Percentiles rank a stretch among this genome's conserved stretches.
phyloP scores from a whole-genome alignment of 306 rosid genomes.

The Castanopsis chinensis region DNA sequence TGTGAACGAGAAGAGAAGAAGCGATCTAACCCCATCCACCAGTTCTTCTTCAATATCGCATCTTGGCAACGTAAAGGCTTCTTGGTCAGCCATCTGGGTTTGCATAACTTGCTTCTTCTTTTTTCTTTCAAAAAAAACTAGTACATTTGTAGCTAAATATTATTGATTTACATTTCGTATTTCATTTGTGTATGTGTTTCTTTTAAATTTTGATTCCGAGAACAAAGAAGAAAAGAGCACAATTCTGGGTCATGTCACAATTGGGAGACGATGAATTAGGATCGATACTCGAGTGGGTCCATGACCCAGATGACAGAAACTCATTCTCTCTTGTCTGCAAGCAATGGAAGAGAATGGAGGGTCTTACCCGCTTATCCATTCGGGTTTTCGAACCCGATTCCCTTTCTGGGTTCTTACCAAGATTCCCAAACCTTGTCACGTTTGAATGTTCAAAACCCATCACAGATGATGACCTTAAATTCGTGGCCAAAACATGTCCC shows the following conservation, averaged over 20 bases:
- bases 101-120: too few species aligned
- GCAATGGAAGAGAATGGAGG: constrained; percentile 26
- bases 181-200: not conserved
- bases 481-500: constrained; percentile 25
- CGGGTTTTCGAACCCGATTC: constrained; percentile 9
- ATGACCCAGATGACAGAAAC: constrained; percentile 7
- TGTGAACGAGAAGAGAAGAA: too few species aligned
- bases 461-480: constrained; percentile 11
- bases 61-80: too few species aligned
- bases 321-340: constrained; percentile 26
- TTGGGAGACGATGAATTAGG: constrained; percentile 26
- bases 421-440: constrained; percentile 23
- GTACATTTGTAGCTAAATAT: too few species aligned
- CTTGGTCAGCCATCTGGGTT: too few species aligned
- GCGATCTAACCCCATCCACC: too few species aligned
- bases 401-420: constrained; percentile 10
- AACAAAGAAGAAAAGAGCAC: not conserved
- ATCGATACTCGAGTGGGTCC: constrained; percentile 11
- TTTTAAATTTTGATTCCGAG: too few species aligned
- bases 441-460: constrained; percentile 13
- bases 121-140: too few species aligned
- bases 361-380: constrained; percentile 19
- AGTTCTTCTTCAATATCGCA: too few species aligned
- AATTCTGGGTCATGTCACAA: not conserved
- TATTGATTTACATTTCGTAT: too few species aligned